Evolutionary conservation across 306 rosid genomes (phyloP).

Genomic region (Pterocarpus macrocarpus): DNA sequence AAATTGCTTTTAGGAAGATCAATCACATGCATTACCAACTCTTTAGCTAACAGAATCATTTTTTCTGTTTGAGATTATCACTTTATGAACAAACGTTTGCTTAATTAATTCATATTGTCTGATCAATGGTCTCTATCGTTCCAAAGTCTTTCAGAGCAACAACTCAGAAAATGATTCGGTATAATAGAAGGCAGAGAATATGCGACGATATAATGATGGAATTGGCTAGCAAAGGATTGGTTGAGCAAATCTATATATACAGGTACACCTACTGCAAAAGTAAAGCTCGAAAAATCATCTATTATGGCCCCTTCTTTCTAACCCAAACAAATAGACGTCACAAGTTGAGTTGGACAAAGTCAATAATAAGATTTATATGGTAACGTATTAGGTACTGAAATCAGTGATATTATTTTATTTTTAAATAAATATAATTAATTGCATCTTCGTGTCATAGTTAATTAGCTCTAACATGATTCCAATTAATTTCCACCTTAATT

Average conservation of each 20-base stretch:
- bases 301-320: neutral
- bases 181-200: slow-evolving; percentile 23
- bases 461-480: neutral
- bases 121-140: slow-evolving; percentile 8
- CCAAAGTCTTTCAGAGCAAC: neutral
- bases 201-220: neutral
- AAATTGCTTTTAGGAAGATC: neutral
- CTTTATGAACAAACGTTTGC: neutral
- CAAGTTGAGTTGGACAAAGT: neutral
- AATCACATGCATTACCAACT: slow-evolving; percentile 2
- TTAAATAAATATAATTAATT: neutral
- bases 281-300: neutral
- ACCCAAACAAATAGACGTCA: neutral
- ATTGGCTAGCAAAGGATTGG: slow-evolving; percentile 34
- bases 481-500: neutral
- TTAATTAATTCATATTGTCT: neutral
- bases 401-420: neutral
- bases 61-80: neutral
- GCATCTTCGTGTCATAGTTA: neutral
- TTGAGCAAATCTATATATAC: slow-evolving; percentile 35
- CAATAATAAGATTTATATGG: neutral
- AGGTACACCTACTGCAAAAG: slow-evolving; percentile 48
- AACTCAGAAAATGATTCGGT: slow-evolving; percentile 43
- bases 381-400: slow-evolving; percentile 6
- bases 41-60: neutral